Evolutionary conservation across 2,329 filamentous ascomycete species (phyloP).

Genomic region (Corynespora cassiicola): DNA sequence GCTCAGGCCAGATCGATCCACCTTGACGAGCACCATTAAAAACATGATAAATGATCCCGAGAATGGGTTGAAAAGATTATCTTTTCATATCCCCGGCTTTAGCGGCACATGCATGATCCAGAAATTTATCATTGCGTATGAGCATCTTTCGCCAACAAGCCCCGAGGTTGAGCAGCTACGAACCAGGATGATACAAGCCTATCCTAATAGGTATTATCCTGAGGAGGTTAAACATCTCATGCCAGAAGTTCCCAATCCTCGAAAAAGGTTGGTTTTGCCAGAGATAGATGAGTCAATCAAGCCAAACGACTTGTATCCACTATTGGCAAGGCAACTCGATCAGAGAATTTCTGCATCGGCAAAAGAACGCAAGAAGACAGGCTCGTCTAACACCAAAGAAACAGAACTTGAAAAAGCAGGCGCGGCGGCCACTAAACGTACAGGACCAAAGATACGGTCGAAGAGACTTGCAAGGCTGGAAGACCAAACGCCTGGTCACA

Average conservation of each 20-base stretch:
- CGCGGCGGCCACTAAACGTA: slow-evolving; percentile 25
- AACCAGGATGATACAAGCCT: slow-evolving; percentile 55
- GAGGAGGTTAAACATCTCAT: slow-evolving; percentile 35
- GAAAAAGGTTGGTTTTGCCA: slow-evolving; percentile 21
- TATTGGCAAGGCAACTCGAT: slow-evolving; percentile 11
- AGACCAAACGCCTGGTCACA: no score
- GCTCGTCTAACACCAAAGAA: slow-evolving; percentile 1
- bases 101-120: slow-evolving; percentile 46
- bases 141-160: slow-evolving; percentile 53
- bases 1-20: slow-evolving; percentile 59
- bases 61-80: slow-evolving; percentile 59
- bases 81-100: slow-evolving; percentile 30
- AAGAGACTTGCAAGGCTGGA: no score
- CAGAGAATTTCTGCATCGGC: slow-evolving; percentile 11
- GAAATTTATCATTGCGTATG: slow-evolving; percentile 58
- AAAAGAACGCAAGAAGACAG: slow-evolving; percentile 14
- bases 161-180: slow-evolving; percentile 57
- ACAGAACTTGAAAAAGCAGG: slow-evolving; percentile 7
- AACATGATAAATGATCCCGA: slow-evolving; percentile 52
- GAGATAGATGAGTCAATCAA: slow-evolving; percentile 37
- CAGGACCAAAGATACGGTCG: slow-evolving; percentile 26
- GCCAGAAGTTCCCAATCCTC: slow-evolving; percentile 15
- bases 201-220: slow-evolving; percentile 41
- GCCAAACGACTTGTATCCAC: slow-evolving; percentile 27
- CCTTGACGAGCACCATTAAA: slow-evolving; percentile 58